A percentile compares a stretch with the other conserved stretches of the same genome.
These are phyloP conservation scores for Gentiana dahurica DNA, from an alignment of 257 asterid species.

Conservation along the genomic window DNA sequence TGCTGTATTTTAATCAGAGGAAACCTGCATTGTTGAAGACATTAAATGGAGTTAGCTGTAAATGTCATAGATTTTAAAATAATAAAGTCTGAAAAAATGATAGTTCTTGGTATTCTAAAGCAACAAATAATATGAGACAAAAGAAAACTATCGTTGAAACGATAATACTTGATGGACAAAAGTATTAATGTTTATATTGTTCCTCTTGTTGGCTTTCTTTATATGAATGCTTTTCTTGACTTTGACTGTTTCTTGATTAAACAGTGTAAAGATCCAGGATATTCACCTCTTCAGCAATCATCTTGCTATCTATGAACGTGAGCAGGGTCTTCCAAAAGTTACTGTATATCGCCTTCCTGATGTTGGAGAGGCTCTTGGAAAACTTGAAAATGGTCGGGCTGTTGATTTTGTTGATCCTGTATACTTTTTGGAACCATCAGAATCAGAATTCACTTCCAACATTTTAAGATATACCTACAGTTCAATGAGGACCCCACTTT, in stretches of 20 bases:
- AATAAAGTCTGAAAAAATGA: too few species aligned
- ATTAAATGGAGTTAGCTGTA: too few species aligned
- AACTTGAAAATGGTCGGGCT: slow-evolving; percentile 55
- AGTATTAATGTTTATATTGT: too few species aligned
- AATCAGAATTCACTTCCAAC: slow-evolving; percentile 67
- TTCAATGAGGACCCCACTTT: slow-evolving; percentile 79
- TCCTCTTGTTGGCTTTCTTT: not conserved
- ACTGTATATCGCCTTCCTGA: slow-evolving; percentile 58
- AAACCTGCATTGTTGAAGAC: too few species aligned
- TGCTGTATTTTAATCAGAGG: too few species aligned
- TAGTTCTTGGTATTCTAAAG: too few species aligned
- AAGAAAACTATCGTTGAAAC: too few species aligned
- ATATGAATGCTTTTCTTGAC: not conserved
- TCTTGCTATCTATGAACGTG: slow-evolving; percentile 81
- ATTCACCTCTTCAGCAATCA: slow-evolving; percentile 64
- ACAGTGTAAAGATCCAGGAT: slow-evolving; percentile 77
- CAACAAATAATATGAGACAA: too few species aligned
- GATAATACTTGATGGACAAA: too few species aligned
- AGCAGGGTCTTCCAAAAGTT: slow-evolving; percentile 66
- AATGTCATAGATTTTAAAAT: too few species aligned
- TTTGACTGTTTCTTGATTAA: slow-evolving; percentile 8
- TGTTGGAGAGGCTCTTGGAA: slow-evolving; percentile 55
- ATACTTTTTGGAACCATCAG: slow-evolving; percentile 50
- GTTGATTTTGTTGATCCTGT: slow-evolving; percentile 72
- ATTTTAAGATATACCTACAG: slow-evolving; percentile 64